Evolutionary conservation across 2,329 filamentous ascomycete genomes (phyloP), one percentile per base, ranked within the genome.

Genomic region (Venturia effusa): DNA sequence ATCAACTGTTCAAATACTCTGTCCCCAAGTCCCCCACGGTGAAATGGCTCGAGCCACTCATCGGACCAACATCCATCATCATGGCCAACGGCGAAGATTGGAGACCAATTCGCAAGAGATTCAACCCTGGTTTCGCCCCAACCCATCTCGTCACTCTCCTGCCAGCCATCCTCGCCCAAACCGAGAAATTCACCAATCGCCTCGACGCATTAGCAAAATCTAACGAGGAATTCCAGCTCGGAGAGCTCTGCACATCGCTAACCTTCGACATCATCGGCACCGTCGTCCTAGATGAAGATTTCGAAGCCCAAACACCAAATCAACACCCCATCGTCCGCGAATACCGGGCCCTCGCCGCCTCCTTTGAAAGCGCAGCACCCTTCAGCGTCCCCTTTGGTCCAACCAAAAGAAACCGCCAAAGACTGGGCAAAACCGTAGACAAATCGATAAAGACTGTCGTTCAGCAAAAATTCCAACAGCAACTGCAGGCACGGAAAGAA

Each of bases 21-120:
- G 68, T 71, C 2, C 68, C 68, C 11, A 75, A 75, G 60, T 74
- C 71, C 7, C 71, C 72, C 2, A 75, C 74, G 5, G 55, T 74
- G n/a, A 64, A 68, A 54, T 55, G 30, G 11, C 0, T 69, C 67
- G 24, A 64, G 62, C 5, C 62, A 63, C 3, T 66, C 73, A 64
- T 75, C n/a, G 73, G 74, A 2, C 62, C 64, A 34, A 65, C 64
- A 19, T 74, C 73, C 3, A 65, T 75, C 10, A 66, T 75, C 10
- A 66, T 57, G 43, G 66, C 32, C 1, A 30, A 66, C 39, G 67
- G 65, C 15, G 66, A 67, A 37, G 61, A 61, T 17, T 68, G 66
- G 67, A 68, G 66, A 61, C 45, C 59, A 3, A 57, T 66, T 19
- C 67, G 67, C 22, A 67, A 66, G 34, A 62, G 51, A n/a, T 68